Evolutionary conservation across 768 basidiomycete genomes (phyloP).

Genomic region (Cyclocybe cylindracea): DNA sequence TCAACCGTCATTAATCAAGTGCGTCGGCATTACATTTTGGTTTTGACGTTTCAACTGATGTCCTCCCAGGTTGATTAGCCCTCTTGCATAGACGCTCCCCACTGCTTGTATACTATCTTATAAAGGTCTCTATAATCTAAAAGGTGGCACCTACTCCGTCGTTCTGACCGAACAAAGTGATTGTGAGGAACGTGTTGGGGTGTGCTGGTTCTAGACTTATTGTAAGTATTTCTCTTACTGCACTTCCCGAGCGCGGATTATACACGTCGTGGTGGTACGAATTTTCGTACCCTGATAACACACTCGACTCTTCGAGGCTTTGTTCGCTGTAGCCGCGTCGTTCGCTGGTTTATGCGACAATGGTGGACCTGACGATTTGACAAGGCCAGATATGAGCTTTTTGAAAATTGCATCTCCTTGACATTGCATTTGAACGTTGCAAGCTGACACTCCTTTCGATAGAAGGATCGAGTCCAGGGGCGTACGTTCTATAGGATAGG

Average conservation of each 20-base stretch:
- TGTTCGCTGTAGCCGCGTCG: conserved; percentile 48
- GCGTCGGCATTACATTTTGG: conserved; percentile 29
- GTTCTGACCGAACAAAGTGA: neutral
- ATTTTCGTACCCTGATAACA: conserved; percentile 32
- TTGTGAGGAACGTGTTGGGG: neutral
- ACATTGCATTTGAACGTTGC: neutral
- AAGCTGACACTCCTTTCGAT: neutral
- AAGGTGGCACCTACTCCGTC: conserved; percentile 12
- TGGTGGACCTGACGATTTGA: conserved; percentile 57
- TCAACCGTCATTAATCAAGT: conserved; percentile 96
- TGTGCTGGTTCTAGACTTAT: neutral
- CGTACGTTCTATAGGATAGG: neutral
- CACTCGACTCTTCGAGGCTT: conserved; percentile 15
- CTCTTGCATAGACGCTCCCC: conserved; percentile 66
- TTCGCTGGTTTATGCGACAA: conserved; percentile 48
- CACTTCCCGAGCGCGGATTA: conserved; percentile 48
- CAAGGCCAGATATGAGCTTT: conserved; percentile 89
- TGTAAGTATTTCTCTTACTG: neutral
- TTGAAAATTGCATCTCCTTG: conserved; percentile 8
- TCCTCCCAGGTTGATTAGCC: conserved; percentile 82
- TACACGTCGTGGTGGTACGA: conserved; percentile 66
- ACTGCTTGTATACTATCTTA: conserved; percentile 20
- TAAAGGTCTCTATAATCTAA: conserved; percentile 25
- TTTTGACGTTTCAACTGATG: conserved; percentile 6
- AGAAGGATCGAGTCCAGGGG: conserved; percentile 1